phyloP scores from a whole-genome alignment of 306 rosid species.

The Medicago truncatula region MtrunA17r5.0-ANR NC_053042.1:39594001-39594500 shows the following conservation, averaged over 20 bases:
- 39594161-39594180: background rate
- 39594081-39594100: background rate
- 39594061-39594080: background rate
- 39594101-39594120: too few relatives aligned
- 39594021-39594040: slow-evolving; percentile 48
- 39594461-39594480: background rate
- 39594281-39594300: background rate
- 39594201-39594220: background rate
- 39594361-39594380: background rate
- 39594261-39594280: slow-evolving; percentile 15
- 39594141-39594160: background rate
- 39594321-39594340: background rate
- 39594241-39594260: background rate
- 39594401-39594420: background rate
- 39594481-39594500: background rate
- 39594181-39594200: too few relatives aligned
- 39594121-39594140: too few relatives aligned
- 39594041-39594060: slow-evolving; percentile 47
- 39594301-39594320: background rate
- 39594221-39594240: slow-evolving; percentile 8
- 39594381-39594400: background rate
- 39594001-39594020: slow-evolving; percentile 53
- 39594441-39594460: background rate
- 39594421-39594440: background rate
- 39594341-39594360: background rate